Evolutionary conservation across 768 basidiomycete species (phyloP).

Genomic region (Trametes cinnabarina): DNA sequence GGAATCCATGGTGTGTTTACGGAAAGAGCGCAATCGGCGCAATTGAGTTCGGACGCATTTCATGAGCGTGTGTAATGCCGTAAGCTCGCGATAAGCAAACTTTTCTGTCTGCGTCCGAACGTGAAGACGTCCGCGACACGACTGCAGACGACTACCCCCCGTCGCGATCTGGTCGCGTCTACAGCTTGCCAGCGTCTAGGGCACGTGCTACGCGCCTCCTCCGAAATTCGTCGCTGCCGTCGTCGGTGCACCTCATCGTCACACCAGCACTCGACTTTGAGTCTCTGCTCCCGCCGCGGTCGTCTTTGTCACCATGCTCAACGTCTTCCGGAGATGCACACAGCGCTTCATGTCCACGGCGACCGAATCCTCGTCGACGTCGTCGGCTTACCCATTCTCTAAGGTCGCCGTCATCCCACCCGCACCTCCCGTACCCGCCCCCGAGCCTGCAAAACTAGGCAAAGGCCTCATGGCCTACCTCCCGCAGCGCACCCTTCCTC

Average conservation of each 20-base stretch:
- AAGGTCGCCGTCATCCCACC: constrained; percentile 56
- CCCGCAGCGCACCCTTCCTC: constrained; percentile 58
- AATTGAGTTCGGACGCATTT: not conserved
- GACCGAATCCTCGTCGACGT: constrained; percentile 21
- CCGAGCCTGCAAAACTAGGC: constrained; percentile 54
- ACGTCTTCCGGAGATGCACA: constrained; percentile 35
- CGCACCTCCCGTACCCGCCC: constrained; percentile 41
- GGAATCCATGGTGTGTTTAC: not conserved
- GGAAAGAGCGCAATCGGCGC: not conserved
- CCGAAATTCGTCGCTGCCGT: not conserved
- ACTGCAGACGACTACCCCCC: not conserved
- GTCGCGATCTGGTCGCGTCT: not conserved
- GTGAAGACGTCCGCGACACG: not conserved
- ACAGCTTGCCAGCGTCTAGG: not conserved
- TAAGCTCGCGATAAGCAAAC: constrained; percentile 6
- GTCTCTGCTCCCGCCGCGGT: not conserved
- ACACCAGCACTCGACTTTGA: not conserved
- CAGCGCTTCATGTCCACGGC: constrained; percentile 46
- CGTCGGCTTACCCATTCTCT: constrained; percentile 66
- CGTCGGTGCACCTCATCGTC: not conserved
- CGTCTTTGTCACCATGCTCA: constrained; percentile 33
- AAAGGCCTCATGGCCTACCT: constrained; percentile 80
- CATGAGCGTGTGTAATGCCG: not conserved
- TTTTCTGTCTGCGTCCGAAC: not conserved
- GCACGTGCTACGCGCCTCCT: constrained; percentile 16